Evolutionary conservation across 2,329 filamentous ascomycete species (phyloP), one percentile per base, ranked within the genome.

Genomic region (Xylariaceae sp.): DNA sequence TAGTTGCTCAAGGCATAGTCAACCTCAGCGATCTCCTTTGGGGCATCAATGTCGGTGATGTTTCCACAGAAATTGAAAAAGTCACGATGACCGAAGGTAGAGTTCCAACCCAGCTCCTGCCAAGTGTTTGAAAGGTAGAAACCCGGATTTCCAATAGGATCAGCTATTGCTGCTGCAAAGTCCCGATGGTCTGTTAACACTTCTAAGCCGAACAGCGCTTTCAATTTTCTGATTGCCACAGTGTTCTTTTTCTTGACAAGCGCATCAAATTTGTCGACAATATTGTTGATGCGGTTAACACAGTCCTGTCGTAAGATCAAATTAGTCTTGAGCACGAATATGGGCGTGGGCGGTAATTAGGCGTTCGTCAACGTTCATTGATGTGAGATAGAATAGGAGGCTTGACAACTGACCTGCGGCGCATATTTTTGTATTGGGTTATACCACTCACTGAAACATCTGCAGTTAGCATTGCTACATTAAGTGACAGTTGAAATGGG

Each of bases 51-150:
- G 50, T 80, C 73, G 1, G 79, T 79, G 37, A 82, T 72, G 47
- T 81, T 82, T 7, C 68, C 70, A 63, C 79, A 82, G 67, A 82
- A 82, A 37, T 73, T 58, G 65, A 75, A 82, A 62, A 82, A 81
- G 59, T 82, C 77, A 4, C 73, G 63, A 2, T 70, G 69, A 33
- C 71, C 72, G 50, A 75, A 73, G 0, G 55, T 68, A 1, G 60
- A 50, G 40, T 67, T 64, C 79, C 79, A 82, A 51, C 76, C 79
- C 8, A 82, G 65, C 59, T 82, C 80, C 67, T 82, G 79, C 79
- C 80, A 82, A 4, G 79, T 81, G 20, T 69, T 70, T 0, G 74
- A 78, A 0, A 75, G 74, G 58, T 82, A 82, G 54, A 73, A 73
- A 50, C 79, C 64, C 1, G 64, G 64, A 18, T 66, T 66, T 21